Evolutionary conservation across 139 green algal genomes (phyloP).

Genomic region (Coelastrella sp.): DNA sequence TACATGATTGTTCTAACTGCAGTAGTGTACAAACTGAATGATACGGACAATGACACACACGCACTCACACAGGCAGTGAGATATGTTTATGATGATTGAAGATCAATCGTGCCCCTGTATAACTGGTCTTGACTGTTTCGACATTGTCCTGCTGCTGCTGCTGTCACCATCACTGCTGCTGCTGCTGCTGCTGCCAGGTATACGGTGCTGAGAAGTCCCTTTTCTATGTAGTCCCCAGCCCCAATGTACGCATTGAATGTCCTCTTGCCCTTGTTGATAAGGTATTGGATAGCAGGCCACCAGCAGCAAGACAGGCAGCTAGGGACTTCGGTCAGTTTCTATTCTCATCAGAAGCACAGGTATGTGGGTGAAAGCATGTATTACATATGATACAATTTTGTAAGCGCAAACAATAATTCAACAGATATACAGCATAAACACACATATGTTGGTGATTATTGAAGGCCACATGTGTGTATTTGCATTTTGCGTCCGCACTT

Average conservation of each 20-base stretch:
- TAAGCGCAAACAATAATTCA: too few species aligned
- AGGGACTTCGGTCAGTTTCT: conserved; percentile 79
- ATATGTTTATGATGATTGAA: too few species aligned
- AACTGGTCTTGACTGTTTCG: too few species aligned
- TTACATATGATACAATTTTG: too few species aligned
- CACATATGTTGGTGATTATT: neutral
- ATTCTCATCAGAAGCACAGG: conserved; percentile 76
- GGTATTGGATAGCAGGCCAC: conserved; percentile 55
- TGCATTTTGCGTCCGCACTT: too few species aligned
- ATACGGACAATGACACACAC: too few species aligned
- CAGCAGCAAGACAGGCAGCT: conserved; percentile 65
- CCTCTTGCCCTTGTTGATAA: conserved; percentile 64
- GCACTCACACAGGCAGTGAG: too few species aligned
- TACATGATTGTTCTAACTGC: too few species aligned
- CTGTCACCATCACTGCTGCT: neutral
- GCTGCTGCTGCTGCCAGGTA: conserved; percentile 42
- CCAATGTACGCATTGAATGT: conserved; percentile 73
- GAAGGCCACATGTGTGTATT: too few species aligned
- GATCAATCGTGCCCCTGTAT: too few species aligned
- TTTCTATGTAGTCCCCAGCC: conserved; percentile 76
- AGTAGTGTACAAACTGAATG: too few species aligned
- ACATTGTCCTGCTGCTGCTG: neutral
- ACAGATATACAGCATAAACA: too few species aligned
- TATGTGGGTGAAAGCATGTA: neutral
- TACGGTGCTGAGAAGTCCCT: conserved; percentile 73